These are phyloP conservation scores for Eutrema heterophyllum DNA, from an alignment of 345 rosid species.

Conservation along the genomic window DNA sequence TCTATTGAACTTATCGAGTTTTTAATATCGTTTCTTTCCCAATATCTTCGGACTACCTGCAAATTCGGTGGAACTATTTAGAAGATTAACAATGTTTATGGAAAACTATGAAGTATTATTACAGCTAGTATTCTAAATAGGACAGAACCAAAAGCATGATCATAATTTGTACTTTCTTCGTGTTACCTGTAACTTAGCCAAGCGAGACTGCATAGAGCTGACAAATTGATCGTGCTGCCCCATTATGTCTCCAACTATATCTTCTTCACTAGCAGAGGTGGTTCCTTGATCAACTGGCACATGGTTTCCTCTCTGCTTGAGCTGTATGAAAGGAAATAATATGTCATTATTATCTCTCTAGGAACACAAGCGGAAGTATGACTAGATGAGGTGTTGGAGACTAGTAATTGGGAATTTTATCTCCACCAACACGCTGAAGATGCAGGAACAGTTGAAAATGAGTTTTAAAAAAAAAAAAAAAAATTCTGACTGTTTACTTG, in stretches of 20 bases:
- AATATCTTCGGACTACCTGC: constrained; percentile 76
- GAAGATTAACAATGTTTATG: background rate
- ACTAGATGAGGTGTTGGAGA: constrained; percentile 3
- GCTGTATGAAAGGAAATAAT: constrained; percentile 29
- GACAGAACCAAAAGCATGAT: constrained; percentile 4
- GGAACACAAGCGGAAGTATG: background rate
- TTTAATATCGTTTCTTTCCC: constrained; percentile 86
- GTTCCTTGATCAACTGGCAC: constrained; percentile 51
- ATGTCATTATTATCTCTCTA: constrained; percentile 2
- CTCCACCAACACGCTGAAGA: background rate
- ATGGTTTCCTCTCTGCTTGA: constrained; percentile 57
- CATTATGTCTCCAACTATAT: constrained; percentile 60
- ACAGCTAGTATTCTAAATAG: constrained; percentile 4
- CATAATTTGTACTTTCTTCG: constrained; percentile 19
- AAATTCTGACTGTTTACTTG: background rate
- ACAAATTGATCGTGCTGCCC: constrained; percentile 77
- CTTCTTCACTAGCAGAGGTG: constrained; percentile 60
- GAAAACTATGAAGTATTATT: background rate
- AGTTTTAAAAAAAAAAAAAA: too few relatives aligned
- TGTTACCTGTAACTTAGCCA: constrained; percentile 86
- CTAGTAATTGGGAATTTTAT: background rate
- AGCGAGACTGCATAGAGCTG: constrained; percentile 91
- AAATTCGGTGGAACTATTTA: constrained; percentile 27
- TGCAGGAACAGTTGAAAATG: background rate
- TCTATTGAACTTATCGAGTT: constrained; percentile 73